phyloP scores from a whole-genome alignment of 2,329 filamentous ascomycete species.

The Coccinonectria pachysandricola region DNA sequence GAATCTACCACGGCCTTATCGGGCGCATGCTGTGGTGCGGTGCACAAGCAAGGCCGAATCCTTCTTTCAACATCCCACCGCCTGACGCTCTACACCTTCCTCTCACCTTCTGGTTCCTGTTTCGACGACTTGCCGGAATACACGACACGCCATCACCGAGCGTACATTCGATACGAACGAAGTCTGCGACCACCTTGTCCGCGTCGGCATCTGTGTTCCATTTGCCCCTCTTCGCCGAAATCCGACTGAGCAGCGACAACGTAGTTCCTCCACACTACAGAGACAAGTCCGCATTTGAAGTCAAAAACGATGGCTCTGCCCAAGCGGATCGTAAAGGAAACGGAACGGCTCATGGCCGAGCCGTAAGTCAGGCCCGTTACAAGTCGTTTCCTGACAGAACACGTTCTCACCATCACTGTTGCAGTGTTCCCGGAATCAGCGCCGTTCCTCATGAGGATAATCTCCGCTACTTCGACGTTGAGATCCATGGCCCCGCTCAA shows the following conservation, averaged over 20 bases:
- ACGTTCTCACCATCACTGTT: too few relatives aligned
- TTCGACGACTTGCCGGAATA: too few relatives aligned
- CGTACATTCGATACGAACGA: too few relatives aligned
- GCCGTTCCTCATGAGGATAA: slow-evolving; percentile 95
- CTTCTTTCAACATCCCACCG: slow-evolving; percentile 4
- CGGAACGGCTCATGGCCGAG: slow-evolving; percentile 90
- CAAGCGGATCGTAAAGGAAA: slow-evolving; percentile 98
- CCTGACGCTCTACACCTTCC: slow-evolving; percentile 3
- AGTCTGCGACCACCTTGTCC: too few relatives aligned
- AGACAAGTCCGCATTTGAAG: too few relatives aligned
- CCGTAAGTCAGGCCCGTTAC: slow-evolving; percentile 57
- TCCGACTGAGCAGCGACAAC: too few relatives aligned
- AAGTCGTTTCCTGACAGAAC: too few relatives aligned
- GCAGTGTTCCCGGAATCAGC: slow-evolving; percentile 88
- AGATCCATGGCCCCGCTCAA: slow-evolving; percentile 82
- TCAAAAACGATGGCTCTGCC: slow-evolving; percentile 59
- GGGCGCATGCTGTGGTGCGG: slow-evolving; percentile 7
- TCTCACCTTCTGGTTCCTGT: too few relatives aligned
- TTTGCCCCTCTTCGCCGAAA: not conserved
- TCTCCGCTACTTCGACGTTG: slow-evolving; percentile 94
- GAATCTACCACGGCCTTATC: slow-evolving; percentile 14
- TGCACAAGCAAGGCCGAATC: slow-evolving; percentile 4
- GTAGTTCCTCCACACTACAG: too few relatives aligned
- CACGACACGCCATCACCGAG: too few relatives aligned
- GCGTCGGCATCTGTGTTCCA: too few relatives aligned